Conservation (phyloP, 805 yeast species). For the Starmerella riodocensis region DNA sequence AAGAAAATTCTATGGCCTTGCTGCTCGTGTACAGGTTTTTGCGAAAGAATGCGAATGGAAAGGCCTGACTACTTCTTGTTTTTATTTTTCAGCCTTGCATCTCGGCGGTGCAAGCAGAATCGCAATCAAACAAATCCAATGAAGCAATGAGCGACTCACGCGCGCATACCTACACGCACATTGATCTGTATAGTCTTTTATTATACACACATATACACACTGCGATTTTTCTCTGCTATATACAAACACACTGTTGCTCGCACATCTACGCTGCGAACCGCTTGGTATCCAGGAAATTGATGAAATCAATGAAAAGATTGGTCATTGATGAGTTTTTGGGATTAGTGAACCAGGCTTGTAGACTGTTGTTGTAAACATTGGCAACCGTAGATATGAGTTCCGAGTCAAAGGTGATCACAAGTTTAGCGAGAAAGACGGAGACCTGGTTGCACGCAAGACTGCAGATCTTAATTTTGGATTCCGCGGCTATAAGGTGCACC, state of each 20-base stretch:
- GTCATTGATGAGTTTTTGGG: conserved; percentile 38
- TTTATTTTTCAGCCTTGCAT: too few species aligned
- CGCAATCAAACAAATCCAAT: too few species aligned
- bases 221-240: too few species aligned
- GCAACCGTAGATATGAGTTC: conserved; percentile 33
- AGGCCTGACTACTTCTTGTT: too few species aligned
- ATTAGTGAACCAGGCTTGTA: conserved; percentile 49
- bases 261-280: conserved; percentile 3
- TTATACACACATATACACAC: background rate
- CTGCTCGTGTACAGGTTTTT: conserved; percentile 15
- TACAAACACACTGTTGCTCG: too few species aligned
- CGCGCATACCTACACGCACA: too few species aligned
- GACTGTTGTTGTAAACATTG: conserved; percentile 41
- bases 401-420: conserved; percentile 29
- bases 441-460: conserved; percentile 49
- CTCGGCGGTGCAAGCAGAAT: too few species aligned
- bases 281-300: conserved; percentile 61
- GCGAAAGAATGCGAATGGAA: background rate
- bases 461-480: conserved; percentile 37
- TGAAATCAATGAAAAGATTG: conserved; percentile 56
- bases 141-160: too few species aligned
- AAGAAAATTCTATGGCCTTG: conserved; percentile 34
- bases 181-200: too few species aligned
- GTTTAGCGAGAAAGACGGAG: conserved; percentile 51
- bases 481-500: conserved; percentile 30